Evolutionary conservation across 2,329 filamentous ascomycete genomes (phyloP).

Genomic region (Aciculosporium take): DNA sequence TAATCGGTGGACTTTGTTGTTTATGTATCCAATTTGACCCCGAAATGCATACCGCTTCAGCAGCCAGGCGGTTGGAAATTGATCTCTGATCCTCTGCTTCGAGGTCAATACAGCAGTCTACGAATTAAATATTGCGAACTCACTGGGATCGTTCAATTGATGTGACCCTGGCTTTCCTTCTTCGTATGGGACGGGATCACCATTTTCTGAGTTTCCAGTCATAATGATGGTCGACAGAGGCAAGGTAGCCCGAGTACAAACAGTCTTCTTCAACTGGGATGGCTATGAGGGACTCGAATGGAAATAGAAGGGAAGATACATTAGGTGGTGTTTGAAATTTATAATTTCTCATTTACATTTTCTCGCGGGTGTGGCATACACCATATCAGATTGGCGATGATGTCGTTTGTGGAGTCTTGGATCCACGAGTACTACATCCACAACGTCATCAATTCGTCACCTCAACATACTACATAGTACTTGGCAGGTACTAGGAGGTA

Average conservation of each 20-base stretch:
- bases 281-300: too few relatives aligned
- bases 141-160: conserved; percentile 57
- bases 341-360: too few relatives aligned
- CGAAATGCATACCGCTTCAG: conserved; percentile 35
- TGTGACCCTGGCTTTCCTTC: conserved; percentile 62
- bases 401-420: conserved; percentile 3
- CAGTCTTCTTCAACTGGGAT: not conserved
- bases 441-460: conserved; percentile 14
- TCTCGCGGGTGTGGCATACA: not conserved
- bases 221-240: conserved; percentile 11
- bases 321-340: not conserved
- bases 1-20: too few relatives aligned
- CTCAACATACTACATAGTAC: too few relatives aligned
- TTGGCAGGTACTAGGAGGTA: too few relatives aligned
- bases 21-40: not conserved
- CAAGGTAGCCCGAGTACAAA: too few relatives aligned
- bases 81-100: conserved; percentile 51
- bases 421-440: conserved; percentile 17
- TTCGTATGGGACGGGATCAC: conserved; percentile 42
- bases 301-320: not conserved
- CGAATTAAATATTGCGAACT: conserved; percentile 9
- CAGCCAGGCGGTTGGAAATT: conserved; percentile 56
- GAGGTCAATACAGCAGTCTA: not conserved
- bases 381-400: conserved; percentile 1
- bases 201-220: conserved; percentile 45